These are phyloP conservation scores for Avena sativa DNA, from an alignment of 176 grass and related monocot genomes.

Conservation along the genomic window DNA sequence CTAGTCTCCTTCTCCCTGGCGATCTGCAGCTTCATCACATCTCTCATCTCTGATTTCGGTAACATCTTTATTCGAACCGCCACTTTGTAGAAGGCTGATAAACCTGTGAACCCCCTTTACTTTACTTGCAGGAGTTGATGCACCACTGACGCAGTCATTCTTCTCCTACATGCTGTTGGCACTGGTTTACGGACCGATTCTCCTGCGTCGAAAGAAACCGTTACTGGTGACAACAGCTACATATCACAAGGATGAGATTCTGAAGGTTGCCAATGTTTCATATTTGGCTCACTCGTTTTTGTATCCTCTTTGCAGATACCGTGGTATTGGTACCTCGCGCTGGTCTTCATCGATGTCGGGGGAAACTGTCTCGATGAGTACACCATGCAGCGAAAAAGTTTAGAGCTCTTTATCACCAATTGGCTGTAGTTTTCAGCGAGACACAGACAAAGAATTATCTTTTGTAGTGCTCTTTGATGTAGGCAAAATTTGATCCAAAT, in stretches of 20 bases:
- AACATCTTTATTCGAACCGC: neutral
- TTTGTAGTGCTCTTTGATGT: no score
- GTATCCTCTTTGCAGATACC: conserved; percentile 46
- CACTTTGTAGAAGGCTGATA: neutral
- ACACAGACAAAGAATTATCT: no score
- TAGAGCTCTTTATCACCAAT: neutral
- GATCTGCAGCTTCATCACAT: conserved; percentile 56
- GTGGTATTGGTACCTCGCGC: conserved; percentile 71
- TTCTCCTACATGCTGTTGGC: conserved; percentile 55
- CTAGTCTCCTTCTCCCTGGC: conserved; percentile 60
- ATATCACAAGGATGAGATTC: neutral
- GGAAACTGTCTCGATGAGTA: conserved; percentile 62
- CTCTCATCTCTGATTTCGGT: conserved; percentile 54
- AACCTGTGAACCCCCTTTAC: neutral
- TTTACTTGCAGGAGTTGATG: conserved; percentile 47
- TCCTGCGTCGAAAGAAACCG: conserved; percentile 43
- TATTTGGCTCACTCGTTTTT: neutral
- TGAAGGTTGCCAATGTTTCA: neutral
- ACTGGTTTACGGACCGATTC: conserved; percentile 51
- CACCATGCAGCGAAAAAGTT: neutral
- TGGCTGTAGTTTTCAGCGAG: neutral
- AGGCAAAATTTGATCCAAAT: neutral
- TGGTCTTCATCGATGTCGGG: conserved; percentile 63
- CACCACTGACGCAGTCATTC: conserved; percentile 65
- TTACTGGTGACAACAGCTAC: conserved; percentile 39